Evolutionary conservation across 164 flowering plant species (phyloP).

Genomic region (Vitis labrusca): DNA sequence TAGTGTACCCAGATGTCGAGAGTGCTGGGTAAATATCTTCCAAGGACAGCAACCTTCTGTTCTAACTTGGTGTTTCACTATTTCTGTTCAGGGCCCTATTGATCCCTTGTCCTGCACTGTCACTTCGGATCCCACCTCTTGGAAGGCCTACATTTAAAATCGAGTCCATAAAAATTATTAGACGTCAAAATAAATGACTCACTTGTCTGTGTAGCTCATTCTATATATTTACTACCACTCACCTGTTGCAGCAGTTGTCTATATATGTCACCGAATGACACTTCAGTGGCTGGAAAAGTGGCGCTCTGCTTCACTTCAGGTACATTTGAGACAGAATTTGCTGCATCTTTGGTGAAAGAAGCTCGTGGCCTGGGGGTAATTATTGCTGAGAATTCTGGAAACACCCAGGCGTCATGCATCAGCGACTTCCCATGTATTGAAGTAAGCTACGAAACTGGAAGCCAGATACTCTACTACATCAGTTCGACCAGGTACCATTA

Average conservation of each 20-base stretch:
- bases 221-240: too few relatives aligned
- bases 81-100: too few relatives aligned
- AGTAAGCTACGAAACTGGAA: slow-evolving; percentile 18
- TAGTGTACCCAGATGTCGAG: too few relatives aligned
- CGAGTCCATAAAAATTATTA: too few relatives aligned
- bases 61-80: too few relatives aligned
- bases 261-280: not conserved
- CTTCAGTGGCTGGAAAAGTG: not conserved
- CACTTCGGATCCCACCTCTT: too few relatives aligned
- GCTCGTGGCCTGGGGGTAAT: slow-evolving; percentile 12
- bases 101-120: too few relatives aligned
- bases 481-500: slow-evolving; percentile 14
- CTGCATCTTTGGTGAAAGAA: not conserved
- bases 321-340: not conserved
- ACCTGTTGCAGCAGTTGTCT: not conserved
- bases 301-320: slow-evolving; percentile 1
- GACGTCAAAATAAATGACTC: too few relatives aligned
- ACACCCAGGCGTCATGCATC: not conserved
- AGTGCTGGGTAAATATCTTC: too few relatives aligned
- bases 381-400: not conserved
- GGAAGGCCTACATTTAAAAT: too few relatives aligned
- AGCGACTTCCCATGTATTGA: slow-evolving; percentile 12
- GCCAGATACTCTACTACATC: slow-evolving; percentile 12
- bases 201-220: too few relatives aligned
- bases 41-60: too few relatives aligned